Conservation (phyloP, 78 protist genomes). For the Protostelium mycophagum region DNA sequence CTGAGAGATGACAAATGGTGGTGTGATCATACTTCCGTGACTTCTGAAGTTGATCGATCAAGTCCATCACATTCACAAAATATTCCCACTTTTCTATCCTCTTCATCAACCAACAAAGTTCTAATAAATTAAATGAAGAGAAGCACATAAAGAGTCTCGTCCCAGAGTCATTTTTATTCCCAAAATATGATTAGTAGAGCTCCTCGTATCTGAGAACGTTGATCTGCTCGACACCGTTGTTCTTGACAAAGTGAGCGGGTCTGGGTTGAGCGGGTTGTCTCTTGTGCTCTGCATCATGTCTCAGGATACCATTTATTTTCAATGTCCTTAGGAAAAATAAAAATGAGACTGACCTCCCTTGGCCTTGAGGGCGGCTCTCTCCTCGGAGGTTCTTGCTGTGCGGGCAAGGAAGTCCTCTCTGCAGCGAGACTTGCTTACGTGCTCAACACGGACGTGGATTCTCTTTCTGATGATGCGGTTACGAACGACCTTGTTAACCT, state of each 20-base stretch:
- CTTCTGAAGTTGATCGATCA: too few species aligned
- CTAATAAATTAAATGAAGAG: too few species aligned
- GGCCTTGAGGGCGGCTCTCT: constrained; percentile 14
- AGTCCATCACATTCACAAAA: too few species aligned
- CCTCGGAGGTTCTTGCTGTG: constrained; percentile 22
- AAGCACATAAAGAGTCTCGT: too few species aligned
- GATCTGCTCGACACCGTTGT: constrained; percentile 36
- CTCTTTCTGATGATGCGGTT: constrained; percentile 94
- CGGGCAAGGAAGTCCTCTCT: constrained; percentile 86
- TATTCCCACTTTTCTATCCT: too few species aligned
- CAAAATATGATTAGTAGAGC: constrained; percentile 24
- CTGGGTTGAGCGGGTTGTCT: constrained; percentile 49
- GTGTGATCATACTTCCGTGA: neutral
- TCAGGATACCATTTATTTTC: neutral
- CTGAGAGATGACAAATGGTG: neutral
- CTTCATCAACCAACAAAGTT: too few species aligned
- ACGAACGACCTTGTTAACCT: constrained; percentile 94
- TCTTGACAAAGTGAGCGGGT: constrained; percentile 38
- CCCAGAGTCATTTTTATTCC: too few species aligned
- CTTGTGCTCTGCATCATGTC: neutral
- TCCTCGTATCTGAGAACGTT: constrained; percentile 44
- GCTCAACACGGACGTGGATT: constrained; percentile 98
- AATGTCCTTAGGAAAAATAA: neutral
- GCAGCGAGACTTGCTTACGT: constrained; percentile 92
- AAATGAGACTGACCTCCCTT: constrained; percentile 11